phyloP scores from a whole-genome alignment of 768 basidiomycete genomes.

The Lactarius tabidus region DNA sequence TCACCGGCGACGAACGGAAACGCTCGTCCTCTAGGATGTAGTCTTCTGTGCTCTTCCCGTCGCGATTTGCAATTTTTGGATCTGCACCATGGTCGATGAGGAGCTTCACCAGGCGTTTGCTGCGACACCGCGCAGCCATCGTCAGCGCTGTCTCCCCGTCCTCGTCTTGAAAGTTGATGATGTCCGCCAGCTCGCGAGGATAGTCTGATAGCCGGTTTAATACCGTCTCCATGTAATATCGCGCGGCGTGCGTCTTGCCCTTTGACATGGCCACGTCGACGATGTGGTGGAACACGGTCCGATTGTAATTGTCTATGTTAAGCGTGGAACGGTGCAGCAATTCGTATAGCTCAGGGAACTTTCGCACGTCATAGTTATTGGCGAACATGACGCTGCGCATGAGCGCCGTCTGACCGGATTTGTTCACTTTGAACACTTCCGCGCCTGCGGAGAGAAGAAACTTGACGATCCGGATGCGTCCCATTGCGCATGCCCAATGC shows the following conservation, averaged over 20 bases:
- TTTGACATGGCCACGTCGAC: constrained; percentile 97
- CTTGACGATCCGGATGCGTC: constrained; percentile 93
- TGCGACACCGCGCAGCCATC: constrained; percentile 91
- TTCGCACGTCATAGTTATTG: constrained; percentile 98
- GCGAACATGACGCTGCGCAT: constrained; percentile 99
- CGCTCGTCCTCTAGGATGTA: constrained; percentile 98
- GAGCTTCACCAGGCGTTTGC: constrained; percentile 91
- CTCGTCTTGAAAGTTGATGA: constrained; percentile 99
- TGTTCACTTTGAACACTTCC: constrained; percentile 96
- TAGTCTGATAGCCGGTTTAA: constrained; percentile 84
- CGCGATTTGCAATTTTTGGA: constrained; percentile 89
- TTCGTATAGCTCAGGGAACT: constrained; percentile 97
- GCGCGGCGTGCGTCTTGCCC: constrained; percentile 94
- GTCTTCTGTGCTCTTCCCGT: constrained; percentile 96
- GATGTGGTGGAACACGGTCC: constrained; percentile 97
- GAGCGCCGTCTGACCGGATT: constrained; percentile 91
- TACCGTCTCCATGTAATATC: constrained; percentile 99
- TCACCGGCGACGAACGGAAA: constrained; percentile 86
- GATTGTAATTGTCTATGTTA: constrained; percentile 97
- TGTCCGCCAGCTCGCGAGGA: constrained; percentile 93
- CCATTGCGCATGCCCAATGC: constrained; percentile 99
- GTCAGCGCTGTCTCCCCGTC: constrained; percentile 98
- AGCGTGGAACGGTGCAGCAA: constrained; percentile 96
- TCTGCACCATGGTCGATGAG: constrained; percentile 96
- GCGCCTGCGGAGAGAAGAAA: constrained; percentile 90